These are phyloP conservation scores for Bipolaris oryzae DNA, from an alignment of 2,329 filamentous ascomycete species.

Conservation along the genomic window DNA sequence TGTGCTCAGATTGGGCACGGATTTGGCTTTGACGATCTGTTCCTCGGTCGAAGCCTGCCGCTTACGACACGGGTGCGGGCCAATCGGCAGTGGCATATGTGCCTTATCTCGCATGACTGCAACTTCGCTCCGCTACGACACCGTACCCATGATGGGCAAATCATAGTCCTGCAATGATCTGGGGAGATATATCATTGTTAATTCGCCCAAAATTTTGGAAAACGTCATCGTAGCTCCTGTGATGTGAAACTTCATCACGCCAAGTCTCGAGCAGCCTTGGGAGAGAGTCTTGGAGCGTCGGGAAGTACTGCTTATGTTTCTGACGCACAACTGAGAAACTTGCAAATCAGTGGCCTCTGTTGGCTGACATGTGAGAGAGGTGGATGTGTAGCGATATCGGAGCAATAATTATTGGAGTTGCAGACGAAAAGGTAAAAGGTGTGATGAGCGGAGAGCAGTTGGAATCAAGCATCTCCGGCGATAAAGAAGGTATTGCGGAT, in stretches of 20 bases:
- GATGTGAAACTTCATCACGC: not conserved
- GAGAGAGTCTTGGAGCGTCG: not conserved
- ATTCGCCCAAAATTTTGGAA: constrained; percentile 1
- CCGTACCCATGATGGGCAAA: not conserved
- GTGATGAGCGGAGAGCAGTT: not conserved
- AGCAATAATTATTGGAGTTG: constrained; percentile 6
- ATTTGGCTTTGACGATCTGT: constrained; percentile 10
- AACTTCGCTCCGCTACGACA: not conserved
- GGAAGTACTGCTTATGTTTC: not conserved
- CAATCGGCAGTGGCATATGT: constrained; percentile 26
- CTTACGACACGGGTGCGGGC: constrained; percentile 14
- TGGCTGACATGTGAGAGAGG: constrained; percentile 8
- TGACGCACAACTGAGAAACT: not conserved
- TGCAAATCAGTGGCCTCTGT: not conserved
- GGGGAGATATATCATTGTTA: not conserved
- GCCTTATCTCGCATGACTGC: constrained; percentile 50
- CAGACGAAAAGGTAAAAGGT: not conserved
- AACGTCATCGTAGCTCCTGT: constrained; percentile 14
- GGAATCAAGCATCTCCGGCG: constrained; percentile 6
- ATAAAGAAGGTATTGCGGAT: not conserved
- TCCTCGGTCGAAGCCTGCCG: constrained; percentile 10
- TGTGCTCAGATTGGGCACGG: not conserved
- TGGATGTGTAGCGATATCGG: constrained; percentile 21
- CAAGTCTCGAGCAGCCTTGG: not conserved
- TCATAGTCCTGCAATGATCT: not conserved